phyloP scores from a whole-genome alignment of 345 rosid species.

The Boechera divaricarpa region DNA sequence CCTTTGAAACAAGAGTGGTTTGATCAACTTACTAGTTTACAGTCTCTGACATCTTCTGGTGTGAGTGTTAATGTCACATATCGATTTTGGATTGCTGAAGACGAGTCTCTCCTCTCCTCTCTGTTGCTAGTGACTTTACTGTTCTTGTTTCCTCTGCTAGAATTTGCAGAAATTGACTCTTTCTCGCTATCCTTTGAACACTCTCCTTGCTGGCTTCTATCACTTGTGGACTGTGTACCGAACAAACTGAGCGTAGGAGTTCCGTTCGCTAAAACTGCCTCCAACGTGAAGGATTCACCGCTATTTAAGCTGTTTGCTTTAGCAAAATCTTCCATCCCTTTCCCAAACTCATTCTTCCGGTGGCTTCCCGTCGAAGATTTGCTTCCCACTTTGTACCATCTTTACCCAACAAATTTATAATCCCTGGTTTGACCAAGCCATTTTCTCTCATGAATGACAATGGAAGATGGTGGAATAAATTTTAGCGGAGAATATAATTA shows the following conservation, averaged over 20 bases:
- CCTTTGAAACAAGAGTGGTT: background rate
- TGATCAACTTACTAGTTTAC: constrained; percentile 20
- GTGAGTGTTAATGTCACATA: background rate
- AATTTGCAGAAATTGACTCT: background rate
- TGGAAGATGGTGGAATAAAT: background rate
- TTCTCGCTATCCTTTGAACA: background rate
- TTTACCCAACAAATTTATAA: background rate
- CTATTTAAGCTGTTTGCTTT: constrained; percentile 3
- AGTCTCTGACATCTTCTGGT: background rate
- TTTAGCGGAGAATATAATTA: background rate
- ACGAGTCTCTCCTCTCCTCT: background rate
- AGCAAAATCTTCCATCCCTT: background rate
- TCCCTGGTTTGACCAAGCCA: constrained; percentile 2
- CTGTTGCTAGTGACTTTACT: background rate
- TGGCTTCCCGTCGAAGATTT: background rate
- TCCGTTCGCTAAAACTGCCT: background rate
- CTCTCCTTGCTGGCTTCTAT: background rate
- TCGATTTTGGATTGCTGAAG: background rate
- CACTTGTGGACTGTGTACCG: background rate
- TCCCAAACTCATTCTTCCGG: background rate
- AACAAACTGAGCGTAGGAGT: constrained; percentile 12
- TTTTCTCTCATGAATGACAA: background rate
- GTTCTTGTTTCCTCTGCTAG: background rate
- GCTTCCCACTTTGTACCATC: background rate
- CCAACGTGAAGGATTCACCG: background rate